Percentiles rank a stretch among this genome's conserved stretches.
Conservation (phyloP, 257 asterid species). For the Penstemon barbatus region DNA sequence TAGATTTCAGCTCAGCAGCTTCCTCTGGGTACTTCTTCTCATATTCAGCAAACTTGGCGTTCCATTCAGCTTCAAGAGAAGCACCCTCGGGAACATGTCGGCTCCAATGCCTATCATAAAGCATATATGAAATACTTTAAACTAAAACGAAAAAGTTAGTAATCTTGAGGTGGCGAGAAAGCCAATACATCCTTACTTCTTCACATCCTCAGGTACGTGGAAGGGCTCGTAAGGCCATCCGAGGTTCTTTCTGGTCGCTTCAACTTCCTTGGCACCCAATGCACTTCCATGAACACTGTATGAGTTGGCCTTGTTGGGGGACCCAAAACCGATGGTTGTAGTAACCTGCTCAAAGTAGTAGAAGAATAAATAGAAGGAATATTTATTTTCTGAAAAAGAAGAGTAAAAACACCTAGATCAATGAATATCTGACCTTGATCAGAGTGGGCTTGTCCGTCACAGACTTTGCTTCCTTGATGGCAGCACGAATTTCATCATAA, state of each 20-base stretch:
- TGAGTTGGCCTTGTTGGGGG: conserved; percentile 80
- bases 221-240: conserved; percentile 89
- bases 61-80: conserved; percentile 87
- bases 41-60: conserved; percentile 78
- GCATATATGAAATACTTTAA: conserved; percentile 18
- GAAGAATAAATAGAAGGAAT: not conserved
- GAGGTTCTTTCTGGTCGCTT: conserved; percentile 91
- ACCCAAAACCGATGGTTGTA: conserved; percentile 78
- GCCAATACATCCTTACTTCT: conserved; percentile 49
- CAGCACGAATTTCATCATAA: conserved; percentile 92
- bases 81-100: conserved; percentile 80
- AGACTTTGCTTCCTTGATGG: conserved; percentile 89
- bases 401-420: not conserved
- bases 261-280: conserved; percentile 91
- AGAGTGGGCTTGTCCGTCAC: conserved; percentile 92
- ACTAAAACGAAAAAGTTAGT: conserved; percentile 1
- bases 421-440: conserved; percentile 53
- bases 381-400: not conserved
- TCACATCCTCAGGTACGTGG: conserved; percentile 93
- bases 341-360: conserved; percentile 49
- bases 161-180: conserved; percentile 16
- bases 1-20: conserved; percentile 72
- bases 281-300: conserved; percentile 89
- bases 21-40: conserved; percentile 84
- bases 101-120: conserved; percentile 79